phyloP scores from a whole-genome alignment of 75 land plant genomes.

The Gnetum montanum region DNA sequence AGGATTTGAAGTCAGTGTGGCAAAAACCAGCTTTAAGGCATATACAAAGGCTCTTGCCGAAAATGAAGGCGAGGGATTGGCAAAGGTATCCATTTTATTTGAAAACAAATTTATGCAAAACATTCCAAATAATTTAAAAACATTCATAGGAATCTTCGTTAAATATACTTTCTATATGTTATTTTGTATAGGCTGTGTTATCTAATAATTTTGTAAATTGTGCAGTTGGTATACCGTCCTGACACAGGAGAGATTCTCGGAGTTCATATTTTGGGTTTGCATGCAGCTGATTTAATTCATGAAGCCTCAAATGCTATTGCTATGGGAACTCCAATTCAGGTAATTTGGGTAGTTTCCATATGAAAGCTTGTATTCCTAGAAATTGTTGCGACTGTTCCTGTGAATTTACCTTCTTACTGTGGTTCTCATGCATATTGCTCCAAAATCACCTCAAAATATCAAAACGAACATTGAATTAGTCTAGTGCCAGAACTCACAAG shows the following conservation, averaged over 20 bases:
- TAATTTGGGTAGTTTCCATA: slow-evolving; percentile 20
- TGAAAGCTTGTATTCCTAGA: not conserved
- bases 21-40: slow-evolving; percentile 99
- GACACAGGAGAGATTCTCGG: slow-evolving; percentile 97
- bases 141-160: not conserved
- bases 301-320: slow-evolving; percentile 99
- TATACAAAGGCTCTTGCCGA: slow-evolving; percentile 98
- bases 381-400: not conserved
- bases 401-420: not conserved
- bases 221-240: slow-evolving; percentile 92
- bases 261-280: slow-evolving; percentile 95
- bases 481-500: too few species aligned
- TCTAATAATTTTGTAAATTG: not conserved
- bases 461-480: too few species aligned
- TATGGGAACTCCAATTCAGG: slow-evolving; percentile 83
- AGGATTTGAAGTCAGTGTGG: slow-evolving; percentile 82
- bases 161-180: not conserved
- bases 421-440: too few species aligned
- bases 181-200: not conserved
- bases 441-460: too few species aligned
- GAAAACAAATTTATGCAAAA: not conserved
- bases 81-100: slow-evolving; percentile 57
- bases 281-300: slow-evolving; percentile 98
- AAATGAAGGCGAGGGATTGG: slow-evolving; percentile 98
- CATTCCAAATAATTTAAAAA: not conserved